Base-by-base conservation (phyloP, 1,284 basidiomycete genomes). In the Sporisorium reilianum region DNA sequence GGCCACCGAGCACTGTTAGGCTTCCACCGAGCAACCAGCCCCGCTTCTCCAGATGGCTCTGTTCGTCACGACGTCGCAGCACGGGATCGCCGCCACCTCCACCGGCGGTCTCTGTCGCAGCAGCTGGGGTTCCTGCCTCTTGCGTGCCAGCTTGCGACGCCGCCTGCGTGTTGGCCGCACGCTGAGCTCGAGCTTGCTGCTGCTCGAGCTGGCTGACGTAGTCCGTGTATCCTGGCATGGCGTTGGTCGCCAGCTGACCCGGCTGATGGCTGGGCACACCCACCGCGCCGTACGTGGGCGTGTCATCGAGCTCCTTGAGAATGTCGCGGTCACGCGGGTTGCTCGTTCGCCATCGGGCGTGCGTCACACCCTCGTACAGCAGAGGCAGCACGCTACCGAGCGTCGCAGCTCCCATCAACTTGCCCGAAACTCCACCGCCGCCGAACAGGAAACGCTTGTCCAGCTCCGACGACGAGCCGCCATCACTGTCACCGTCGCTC, bases 241-340 rank as follows among this genome's bases (percentile, higher is more conserved):
- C 71, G 23, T 64, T 62, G 8, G 58, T 61, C 4, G 71, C 71
- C 8, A 68, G 48, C 58, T 74, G 71, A 8, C 71, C 71, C 0
- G 71, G 71, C 8, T 48, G 9, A 10, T 41, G 62, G 30, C 58
- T 58, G 11, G 65, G 65, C 14, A 74, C 71, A 3, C 71, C 71
- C 2, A 74, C 71, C 11, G 71, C 71, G 25, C 71, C 71, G 23
- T 65, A 74, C 18, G 55, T 68, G 2, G 65, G 65, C 14, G 55
- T 65, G 11, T 56, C 22, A 36, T 74, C 71, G 14, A 74, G 54
- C 0, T 68, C 62, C 41, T 58, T 49, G 36, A 74, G 34, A 28
- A 65, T 58, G 14, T 62, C 46, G 16, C 71, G 64, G 42, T 68
- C 65, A 23, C 71, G 71, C 3, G 71, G 65, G 12, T 74, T 40